A percentile compares a stretch with the other conserved stretches of the same genome.
Conservation (phyloP, 495 filamentous ascomycete genomes). For the Aspergillus olivimuriae region DNA sequence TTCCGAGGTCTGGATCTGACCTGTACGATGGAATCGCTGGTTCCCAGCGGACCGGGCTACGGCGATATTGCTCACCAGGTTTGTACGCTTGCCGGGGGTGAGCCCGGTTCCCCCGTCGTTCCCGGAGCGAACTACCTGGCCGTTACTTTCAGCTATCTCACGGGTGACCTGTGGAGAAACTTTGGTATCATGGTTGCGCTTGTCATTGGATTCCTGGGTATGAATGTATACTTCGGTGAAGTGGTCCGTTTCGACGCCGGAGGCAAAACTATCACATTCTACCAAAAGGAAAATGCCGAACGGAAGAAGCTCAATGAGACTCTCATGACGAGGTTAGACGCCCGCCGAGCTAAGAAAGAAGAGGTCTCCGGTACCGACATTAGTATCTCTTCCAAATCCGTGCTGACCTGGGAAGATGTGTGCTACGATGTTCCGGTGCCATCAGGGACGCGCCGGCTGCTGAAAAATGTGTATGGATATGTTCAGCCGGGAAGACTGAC, state of each 20-base stretch:
- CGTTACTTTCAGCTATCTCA: constrained; percentile 55
- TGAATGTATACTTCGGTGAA: constrained; percentile 70
- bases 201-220: constrained; percentile 58
- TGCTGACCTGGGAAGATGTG: constrained; percentile 47
- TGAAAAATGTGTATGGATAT: constrained; percentile 69
- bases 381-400: constrained; percentile 56
- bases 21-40: constrained; percentile 56
- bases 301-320: constrained; percentile 62
- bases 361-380: constrained; percentile 47
- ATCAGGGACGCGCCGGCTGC: constrained; percentile 58
- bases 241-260: constrained; percentile 69
- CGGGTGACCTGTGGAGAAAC: constrained; percentile 63
- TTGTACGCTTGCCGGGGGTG: constrained; percentile 65
- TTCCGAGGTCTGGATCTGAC: constrained; percentile 57
- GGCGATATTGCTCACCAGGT: constrained; percentile 62
- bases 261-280: constrained; percentile 71
- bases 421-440: constrained; percentile 64
- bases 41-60: constrained; percentile 61
- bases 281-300: constrained; percentile 64
- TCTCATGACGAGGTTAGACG: constrained; percentile 50
- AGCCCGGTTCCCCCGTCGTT: constrained; percentile 52
- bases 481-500: constrained; percentile 75
- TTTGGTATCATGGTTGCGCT: constrained; percentile 67
- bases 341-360: constrained; percentile 42
- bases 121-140: constrained; percentile 57